Conservation (phyloP, 2,329 filamentous ascomycete genomes). For the Dendryphion nanum region DNA sequence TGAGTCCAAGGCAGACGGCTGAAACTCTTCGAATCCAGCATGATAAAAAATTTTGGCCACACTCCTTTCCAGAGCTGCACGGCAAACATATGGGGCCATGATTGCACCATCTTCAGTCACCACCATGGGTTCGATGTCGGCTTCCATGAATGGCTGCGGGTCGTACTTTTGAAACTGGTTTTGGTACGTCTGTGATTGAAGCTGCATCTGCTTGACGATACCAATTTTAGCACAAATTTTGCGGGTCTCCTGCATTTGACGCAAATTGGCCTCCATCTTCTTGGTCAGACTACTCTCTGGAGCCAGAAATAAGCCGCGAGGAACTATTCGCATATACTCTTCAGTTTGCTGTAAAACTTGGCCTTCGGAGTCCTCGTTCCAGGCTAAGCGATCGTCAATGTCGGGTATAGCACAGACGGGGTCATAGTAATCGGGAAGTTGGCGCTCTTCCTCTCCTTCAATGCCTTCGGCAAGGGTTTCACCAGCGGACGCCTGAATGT, state of each 20-base stretch:
- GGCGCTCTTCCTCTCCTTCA: constrained; percentile 72
- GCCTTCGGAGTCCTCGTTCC: constrained; percentile 87
- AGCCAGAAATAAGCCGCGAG: constrained; percentile 71
- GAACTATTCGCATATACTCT: constrained; percentile 77
- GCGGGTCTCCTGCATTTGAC: constrained; percentile 93
- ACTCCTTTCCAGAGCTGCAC: constrained; percentile 81
- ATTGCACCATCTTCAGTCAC: constrained; percentile 85
- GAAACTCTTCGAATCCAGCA: constrained; percentile 93
- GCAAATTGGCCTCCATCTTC: constrained; percentile 87
- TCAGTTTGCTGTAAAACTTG: constrained; percentile 85
- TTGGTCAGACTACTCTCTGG: constrained; percentile 71
- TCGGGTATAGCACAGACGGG: constrained; percentile 82
- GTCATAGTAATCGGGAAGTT: constrained; percentile 94
- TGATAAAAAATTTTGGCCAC: constrained; percentile 95
- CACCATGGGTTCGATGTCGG: constrained; percentile 84
- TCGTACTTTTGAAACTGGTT: constrained; percentile 99
- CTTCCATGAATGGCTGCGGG: constrained; percentile 81
- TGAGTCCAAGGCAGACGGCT: constrained; percentile 88
- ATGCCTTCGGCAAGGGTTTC: constrained; percentile 95
- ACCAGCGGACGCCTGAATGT: constrained; percentile 50
- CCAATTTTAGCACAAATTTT: constrained; percentile 96
- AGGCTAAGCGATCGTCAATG: constrained; percentile 72
- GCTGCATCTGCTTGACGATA: constrained; percentile 99
- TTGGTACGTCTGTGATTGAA: constrained; percentile 95
- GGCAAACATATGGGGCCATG: constrained; percentile 79